Conservation (phyloP, 2,329 filamentous ascomycete genomes). For the Periglandula ipomoeae region DNA sequence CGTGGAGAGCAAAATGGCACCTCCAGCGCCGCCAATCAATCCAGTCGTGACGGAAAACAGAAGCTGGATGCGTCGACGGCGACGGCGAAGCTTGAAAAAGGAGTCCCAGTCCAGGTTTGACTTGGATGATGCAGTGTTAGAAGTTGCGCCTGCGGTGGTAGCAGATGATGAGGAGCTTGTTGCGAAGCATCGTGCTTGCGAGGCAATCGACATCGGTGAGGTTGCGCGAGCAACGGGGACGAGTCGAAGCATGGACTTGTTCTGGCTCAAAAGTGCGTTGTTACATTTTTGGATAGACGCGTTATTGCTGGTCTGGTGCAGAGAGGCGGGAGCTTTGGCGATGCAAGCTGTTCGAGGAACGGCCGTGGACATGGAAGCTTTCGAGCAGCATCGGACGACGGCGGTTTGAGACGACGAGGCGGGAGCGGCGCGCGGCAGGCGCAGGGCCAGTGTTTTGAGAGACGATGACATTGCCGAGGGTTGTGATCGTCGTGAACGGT, state of each 20-base stretch:
- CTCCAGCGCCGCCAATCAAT: slow-evolving; percentile 49
- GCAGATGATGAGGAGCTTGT: slow-evolving; percentile 8
- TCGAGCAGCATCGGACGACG: slow-evolving; percentile 17
- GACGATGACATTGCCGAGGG: slow-evolving; percentile 18
- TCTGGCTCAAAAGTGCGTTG: slow-evolving; percentile 1
- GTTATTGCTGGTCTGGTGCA: slow-evolving; percentile 6
- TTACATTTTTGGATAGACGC: background rate
- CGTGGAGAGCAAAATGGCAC: slow-evolving; percentile 57
- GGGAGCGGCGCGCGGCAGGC: slow-evolving; percentile 17
- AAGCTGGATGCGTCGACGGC: slow-evolving; percentile 75
- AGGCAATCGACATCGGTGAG: slow-evolving; percentile 2
- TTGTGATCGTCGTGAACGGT: too few species aligned
- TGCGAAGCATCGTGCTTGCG: slow-evolving; percentile 11
- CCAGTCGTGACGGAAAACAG: slow-evolving; percentile 63
- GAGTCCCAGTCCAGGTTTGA: slow-evolving; percentile 68
- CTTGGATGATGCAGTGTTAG: slow-evolving; percentile 4
- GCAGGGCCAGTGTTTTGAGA: slow-evolving; percentile 23
- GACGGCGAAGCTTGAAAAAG: slow-evolving; percentile 85
- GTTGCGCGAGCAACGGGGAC: slow-evolving; percentile 1
- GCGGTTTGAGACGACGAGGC: slow-evolving; percentile 11
- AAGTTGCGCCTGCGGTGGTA: background rate
- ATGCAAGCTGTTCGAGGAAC: slow-evolving; percentile 14
- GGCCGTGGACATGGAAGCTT: slow-evolving; percentile 21
- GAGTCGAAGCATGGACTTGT: slow-evolving; percentile 5
- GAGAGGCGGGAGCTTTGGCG: slow-evolving; percentile 12